Conservation (phyloP, 2,329 filamentous ascomycete genomes). For the Cladosporium austrohemisphaericum region DNA sequence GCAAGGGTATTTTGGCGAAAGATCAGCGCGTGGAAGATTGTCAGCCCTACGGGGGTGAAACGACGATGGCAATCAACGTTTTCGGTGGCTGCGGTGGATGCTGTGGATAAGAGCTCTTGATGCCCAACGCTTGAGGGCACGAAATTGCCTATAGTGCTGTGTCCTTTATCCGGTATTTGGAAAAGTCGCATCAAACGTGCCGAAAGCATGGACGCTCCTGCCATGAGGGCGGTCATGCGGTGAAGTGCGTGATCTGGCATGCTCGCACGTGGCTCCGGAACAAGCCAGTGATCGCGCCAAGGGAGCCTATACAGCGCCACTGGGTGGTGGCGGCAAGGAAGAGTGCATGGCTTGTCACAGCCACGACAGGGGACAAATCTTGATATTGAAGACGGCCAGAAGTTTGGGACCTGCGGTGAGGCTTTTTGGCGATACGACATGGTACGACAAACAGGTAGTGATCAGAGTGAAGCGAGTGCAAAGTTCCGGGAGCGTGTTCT, state of each 20-base stretch:
- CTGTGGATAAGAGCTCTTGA: background rate
- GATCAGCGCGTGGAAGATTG: constrained; percentile 7
- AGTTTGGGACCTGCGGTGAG: background rate
- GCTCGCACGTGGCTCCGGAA: background rate
- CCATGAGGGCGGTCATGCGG: background rate
- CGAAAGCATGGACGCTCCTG: constrained; percentile 1
- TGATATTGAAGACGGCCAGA: background rate
- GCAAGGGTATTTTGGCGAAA: background rate
- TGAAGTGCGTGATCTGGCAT: constrained; percentile 2
- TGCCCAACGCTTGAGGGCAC: background rate
- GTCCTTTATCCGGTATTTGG: background rate
- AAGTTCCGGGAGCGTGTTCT: background rate
- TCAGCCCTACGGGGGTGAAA: constrained; percentile 14
- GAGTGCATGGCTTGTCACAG: background rate
- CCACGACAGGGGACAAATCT: background rate
- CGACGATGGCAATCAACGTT: constrained; percentile 12
- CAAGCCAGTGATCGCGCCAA: constrained; percentile 8
- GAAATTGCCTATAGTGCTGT: background rate
- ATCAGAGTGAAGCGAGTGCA: constrained; percentile 6
- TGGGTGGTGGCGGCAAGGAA: background rate
- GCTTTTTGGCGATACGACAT: constrained; percentile 3
- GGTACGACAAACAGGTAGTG: constrained; percentile 4
- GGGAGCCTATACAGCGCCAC: background rate
- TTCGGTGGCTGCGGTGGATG: background rate
- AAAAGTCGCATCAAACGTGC: background rate